These are phyloP conservation scores for Diaporthe longicolla DNA, from an alignment of 2,329 filamentous ascomycete species.

Conservation along the genomic window DNA sequence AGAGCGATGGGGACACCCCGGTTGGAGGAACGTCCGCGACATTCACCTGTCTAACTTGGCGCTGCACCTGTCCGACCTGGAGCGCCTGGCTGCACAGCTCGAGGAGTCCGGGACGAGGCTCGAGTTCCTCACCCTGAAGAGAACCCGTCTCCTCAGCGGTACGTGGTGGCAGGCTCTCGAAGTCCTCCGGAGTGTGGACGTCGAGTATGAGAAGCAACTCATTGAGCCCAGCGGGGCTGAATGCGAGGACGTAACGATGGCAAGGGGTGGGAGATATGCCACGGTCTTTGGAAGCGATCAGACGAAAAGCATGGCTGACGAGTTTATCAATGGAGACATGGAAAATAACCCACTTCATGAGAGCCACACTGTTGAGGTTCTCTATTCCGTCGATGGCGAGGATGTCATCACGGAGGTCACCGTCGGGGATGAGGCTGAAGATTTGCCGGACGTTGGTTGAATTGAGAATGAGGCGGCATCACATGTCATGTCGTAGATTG, in stretches of 20 bases:
- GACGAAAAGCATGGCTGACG: constrained; percentile 12
- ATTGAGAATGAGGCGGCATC: neutral
- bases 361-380: neutral
- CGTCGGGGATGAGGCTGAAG: constrained; percentile 5
- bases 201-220: constrained; percentile 33
- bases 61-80: constrained; percentile 25
- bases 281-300: constrained; percentile 17
- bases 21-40: constrained; percentile 17
- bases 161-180: constrained; percentile 35
- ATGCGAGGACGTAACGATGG: constrained; percentile 24
- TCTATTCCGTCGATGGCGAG: constrained; percentile 13
- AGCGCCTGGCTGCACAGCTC: constrained; percentile 1
- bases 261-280: neutral
- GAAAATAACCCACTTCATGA: constrained; percentile 29
- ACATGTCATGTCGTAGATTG: constrained; percentile 4
- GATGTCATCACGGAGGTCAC: constrained; percentile 20
- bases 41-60: constrained; percentile 32
- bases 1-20: neutral
- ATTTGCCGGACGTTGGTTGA: neutral
- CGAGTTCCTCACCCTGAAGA: constrained; percentile 36
- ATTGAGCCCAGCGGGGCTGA: constrained; percentile 34
- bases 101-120: neutral
- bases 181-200: constrained; percentile 27
- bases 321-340: constrained; percentile 31
- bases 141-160: constrained; percentile 25